Evolutionary conservation across 805 yeast genomes (phyloP), one percentile per base, ranked within the genome.

Genomic region (Sungouiella blattae): DNA sequence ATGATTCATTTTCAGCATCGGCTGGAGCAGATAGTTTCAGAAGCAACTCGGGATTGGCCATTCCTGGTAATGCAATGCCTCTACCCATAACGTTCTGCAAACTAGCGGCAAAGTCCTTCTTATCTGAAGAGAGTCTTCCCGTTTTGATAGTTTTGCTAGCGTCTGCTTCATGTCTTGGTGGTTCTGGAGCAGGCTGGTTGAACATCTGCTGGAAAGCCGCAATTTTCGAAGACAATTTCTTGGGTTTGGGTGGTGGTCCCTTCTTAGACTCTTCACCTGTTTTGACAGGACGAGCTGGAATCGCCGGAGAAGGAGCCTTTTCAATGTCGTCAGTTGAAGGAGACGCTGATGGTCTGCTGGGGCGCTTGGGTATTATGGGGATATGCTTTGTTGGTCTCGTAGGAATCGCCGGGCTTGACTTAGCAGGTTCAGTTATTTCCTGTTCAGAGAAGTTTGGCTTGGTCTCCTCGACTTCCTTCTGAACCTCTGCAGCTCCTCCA

Each of bases 131-230:
- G 21, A 66, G 47, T 43, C 51, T 65, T 3, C 36, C 33, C 9
- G 26, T 25, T 5, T 4, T n/a, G n/a, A n/a, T n/a, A 20, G 44
- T 26, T 20, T 9, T 20, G 22, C 22, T 20, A 7, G 22, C 8
- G 8, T 20, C 22, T 7, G 22, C 6, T 9, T 20, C 22, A 6
- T 6, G 22, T 20, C 9, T 20, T 12, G 22, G 17, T 12, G 39
- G 33, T 21, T 35, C 32, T 8, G 28, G 16, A 4, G 38, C 31
- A 12, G 48, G 48, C 36, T 57, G 62, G 32, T 74, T 75, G 36
- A 84, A 65, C 83, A 82, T 77, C 50, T 82, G 83, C 52, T 84
- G 94, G 55, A 84, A 84, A 0, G 88, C 88, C 1, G 89, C 88
- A 40, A 84, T 84, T 43, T 72, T 82, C 1, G 87, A 79, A 0